Evolutionary conservation across 1,284 basidiomycete genomes (phyloP).

Genomic region (Ustilago vetiveriae): DNA sequence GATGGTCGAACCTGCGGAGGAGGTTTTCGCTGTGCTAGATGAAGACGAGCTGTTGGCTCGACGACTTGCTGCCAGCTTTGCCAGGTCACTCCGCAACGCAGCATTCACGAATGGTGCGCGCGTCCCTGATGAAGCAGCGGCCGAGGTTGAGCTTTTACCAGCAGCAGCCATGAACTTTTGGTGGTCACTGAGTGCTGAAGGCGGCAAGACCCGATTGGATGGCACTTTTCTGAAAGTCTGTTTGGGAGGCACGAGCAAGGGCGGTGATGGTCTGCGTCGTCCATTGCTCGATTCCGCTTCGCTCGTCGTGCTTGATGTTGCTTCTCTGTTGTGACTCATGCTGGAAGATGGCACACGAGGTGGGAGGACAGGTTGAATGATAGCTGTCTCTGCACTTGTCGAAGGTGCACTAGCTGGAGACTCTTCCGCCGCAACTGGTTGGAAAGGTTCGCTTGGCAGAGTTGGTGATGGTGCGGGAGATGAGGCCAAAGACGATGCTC

Average conservation of each 20-base stretch:
- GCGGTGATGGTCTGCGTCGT: slow-evolving; percentile 30
- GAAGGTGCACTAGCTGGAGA: not conserved
- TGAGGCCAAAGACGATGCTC: slow-evolving; percentile 34
- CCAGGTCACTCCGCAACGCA: slow-evolving; percentile 20
- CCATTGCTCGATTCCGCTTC: slow-evolving; percentile 17
- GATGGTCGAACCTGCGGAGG: not conserved
- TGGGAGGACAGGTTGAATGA: slow-evolving; percentile 10
- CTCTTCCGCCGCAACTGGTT: not conserved
- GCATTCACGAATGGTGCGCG: not conserved
- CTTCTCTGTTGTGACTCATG: slow-evolving; percentile 9
- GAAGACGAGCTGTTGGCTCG: slow-evolving; percentile 19
- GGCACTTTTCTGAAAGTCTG: slow-evolving; percentile 33
- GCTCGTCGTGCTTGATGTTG: slow-evolving; percentile 5
- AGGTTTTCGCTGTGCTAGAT: slow-evolving; percentile 13
- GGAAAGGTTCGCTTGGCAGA: not conserved
- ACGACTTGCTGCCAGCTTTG: slow-evolving; percentile 19
- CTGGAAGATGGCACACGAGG: slow-evolving; percentile 12
- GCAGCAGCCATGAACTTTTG: slow-evolving; percentile 42
- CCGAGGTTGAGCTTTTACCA: not conserved
- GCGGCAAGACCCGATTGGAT: slow-evolving; percentile 19
- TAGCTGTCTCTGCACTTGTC: not conserved
- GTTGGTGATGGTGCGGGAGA: slow-evolving; percentile 8
- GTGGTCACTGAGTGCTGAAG: slow-evolving; percentile 44
- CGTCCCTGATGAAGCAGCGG: not conserved
- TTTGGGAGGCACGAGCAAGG: slow-evolving; percentile 35